Evolutionary conservation across 495 filamentous ascomycete genomes (phyloP).

Genomic region (Penicillium verhagenii): DNA sequence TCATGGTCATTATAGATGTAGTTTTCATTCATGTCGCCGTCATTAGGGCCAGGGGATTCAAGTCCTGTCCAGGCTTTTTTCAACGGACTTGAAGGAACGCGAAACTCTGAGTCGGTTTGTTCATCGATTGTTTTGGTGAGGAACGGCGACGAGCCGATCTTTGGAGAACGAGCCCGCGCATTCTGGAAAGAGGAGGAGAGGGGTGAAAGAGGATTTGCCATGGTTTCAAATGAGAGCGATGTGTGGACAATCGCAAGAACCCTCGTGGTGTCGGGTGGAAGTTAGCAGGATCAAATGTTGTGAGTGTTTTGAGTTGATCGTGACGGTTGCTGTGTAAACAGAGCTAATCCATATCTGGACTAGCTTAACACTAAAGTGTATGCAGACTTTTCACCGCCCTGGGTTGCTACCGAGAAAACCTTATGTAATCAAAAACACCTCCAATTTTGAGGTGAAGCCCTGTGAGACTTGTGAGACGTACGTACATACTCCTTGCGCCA

Average conservation of each 20-base stretch:
- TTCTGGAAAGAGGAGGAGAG: conserved; percentile 47
- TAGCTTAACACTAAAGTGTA: conserved; percentile 5
- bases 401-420: background rate
- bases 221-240: conserved; percentile 11
- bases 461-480: no score
- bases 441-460: no score
- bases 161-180: conserved; percentile 34
- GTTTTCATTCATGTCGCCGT: conserved; percentile 13
- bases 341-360: conserved; percentile 32
- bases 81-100: conserved; percentile 32
- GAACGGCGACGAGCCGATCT: conserved; percentile 27
- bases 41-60: conserved; percentile 8
- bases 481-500: no score
- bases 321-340: conserved; percentile 46
- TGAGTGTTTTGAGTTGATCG: conserved; percentile 24
- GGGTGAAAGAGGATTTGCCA: conserved; percentile 48
- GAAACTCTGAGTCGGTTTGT: conserved; percentile 31
- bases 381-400: background rate
- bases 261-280: background rate
- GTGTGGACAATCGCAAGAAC: background rate
- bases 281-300: background rate
- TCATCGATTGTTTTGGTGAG: conserved; percentile 28
- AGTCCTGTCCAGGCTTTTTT: conserved; percentile 27
- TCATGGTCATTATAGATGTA: conserved; percentile 14
- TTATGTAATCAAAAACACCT: background rate